These are phyloP conservation scores for Zygosaccharomyces rouxii DNA, from an alignment of 805 yeast genomes.

Conservation along the genomic window DNA sequence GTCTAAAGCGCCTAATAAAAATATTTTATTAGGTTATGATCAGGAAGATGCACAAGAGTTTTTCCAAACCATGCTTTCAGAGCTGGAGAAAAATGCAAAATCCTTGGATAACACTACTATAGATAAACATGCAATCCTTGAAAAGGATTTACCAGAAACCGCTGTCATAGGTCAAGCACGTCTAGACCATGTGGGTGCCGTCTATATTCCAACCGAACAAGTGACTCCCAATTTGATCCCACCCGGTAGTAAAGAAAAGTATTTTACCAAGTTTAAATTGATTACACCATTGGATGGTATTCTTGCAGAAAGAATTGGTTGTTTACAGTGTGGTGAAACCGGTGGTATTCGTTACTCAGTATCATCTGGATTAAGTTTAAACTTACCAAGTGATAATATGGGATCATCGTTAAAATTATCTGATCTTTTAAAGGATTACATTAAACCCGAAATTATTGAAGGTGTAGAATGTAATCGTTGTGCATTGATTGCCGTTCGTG, in stretches of 20 bases:
- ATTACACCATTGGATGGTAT: slow-evolving; percentile 91
- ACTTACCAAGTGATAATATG: slow-evolving; percentile 50
- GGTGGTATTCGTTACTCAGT: slow-evolving; percentile 88
- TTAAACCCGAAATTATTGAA: slow-evolving; percentile 76
- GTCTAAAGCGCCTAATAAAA: slow-evolving; percentile 75
- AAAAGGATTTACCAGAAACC: slow-evolving; percentile 34
- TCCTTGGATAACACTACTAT: slow-evolving; percentile 18
- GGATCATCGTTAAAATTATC: slow-evolving; percentile 44
- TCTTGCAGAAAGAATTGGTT: slow-evolving; percentile 84
- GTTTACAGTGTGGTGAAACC: slow-evolving; percentile 85
- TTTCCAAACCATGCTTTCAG: slow-evolving; percentile 70
- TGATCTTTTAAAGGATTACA: slow-evolving; percentile 61
- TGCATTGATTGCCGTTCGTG: slow-evolving; percentile 60
- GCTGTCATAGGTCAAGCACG: slow-evolving; percentile 40
- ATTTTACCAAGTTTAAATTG: slow-evolving; percentile 48
- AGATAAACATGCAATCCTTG: slow-evolving; percentile 25
- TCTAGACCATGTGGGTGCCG: slow-evolving; percentile 57
- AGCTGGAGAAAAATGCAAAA: slow-evolving; percentile 48
- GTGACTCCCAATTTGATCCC: slow-evolving; percentile 60
- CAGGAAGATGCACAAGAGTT: slow-evolving; percentile 98
- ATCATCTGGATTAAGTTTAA: slow-evolving; percentile 66
- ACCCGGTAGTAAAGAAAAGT: slow-evolving; percentile 33
- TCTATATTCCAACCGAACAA: slow-evolving; percentile 67
- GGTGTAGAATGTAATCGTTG: slow-evolving; percentile 95
- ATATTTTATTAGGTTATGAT: slow-evolving; percentile 75